These are phyloP conservation scores for Clitoria ternatea DNA, from an alignment of 306 rosid species.

Conservation along the genomic window DNA sequence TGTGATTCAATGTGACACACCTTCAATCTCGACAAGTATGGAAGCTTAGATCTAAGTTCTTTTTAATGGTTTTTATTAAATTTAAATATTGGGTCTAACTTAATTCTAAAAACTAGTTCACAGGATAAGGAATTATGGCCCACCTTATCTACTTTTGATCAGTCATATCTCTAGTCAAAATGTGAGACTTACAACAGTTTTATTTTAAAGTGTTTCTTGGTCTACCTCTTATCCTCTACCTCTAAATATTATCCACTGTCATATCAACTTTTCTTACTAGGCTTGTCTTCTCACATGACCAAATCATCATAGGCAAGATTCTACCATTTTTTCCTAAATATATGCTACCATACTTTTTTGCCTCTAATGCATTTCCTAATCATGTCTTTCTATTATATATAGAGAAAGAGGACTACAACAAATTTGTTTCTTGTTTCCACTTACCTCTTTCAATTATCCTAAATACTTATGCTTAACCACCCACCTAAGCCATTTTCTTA, in stretches of 20 bases:
- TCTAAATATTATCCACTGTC: not conserved
- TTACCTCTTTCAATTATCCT: not conserved
- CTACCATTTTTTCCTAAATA: not conserved
- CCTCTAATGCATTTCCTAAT: not conserved
- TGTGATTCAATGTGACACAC: too few relatives aligned
- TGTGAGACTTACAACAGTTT: too few relatives aligned
- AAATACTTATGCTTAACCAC: not conserved
- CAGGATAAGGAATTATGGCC: too few relatives aligned
- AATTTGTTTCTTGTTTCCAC: not conserved
- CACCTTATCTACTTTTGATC: too few relatives aligned
- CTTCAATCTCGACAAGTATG: not conserved
- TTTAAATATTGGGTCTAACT: too few relatives aligned
- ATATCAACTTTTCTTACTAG: not conserved
- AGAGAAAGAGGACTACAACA: not conserved
- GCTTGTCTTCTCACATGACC: not conserved
- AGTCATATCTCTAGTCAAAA: too few relatives aligned
- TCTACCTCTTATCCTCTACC: not conserved
- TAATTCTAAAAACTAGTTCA: too few relatives aligned
- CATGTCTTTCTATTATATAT: not conserved
- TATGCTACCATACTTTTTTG: not conserved
- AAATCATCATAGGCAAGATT: not conserved
- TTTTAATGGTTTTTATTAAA: not conserved
- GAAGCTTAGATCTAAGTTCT: not conserved
- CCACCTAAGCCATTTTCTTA: constrained; percentile 22
- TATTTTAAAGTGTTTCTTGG: not conserved